Conservation (phyloP, 2,329 filamentous ascomycete genomes). For the Curvularia sp. region DNA sequence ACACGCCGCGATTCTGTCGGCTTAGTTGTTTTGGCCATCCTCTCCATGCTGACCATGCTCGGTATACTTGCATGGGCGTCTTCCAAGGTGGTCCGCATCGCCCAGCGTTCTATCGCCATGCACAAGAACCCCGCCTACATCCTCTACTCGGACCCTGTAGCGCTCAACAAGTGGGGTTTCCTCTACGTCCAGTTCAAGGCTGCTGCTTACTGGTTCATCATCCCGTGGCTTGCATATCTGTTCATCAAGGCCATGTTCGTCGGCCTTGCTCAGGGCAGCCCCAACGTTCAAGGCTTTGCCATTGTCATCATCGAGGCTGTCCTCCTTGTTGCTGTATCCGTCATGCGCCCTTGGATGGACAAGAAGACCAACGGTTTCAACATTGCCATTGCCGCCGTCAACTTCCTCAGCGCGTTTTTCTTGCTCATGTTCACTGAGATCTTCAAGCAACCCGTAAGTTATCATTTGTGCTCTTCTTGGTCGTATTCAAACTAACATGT, state of each 20-base stretch:
- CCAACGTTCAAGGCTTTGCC: slow-evolving; percentile 78
- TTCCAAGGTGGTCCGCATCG: slow-evolving; percentile 87
- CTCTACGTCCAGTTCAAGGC: slow-evolving; percentile 97
- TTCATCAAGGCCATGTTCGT: slow-evolving; percentile 91
- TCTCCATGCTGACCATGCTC: slow-evolving; percentile 84
- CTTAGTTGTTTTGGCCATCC: slow-evolving; percentile 83
- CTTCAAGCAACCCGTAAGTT: slow-evolving; percentile 77
- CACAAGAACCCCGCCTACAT: slow-evolving; percentile 98
- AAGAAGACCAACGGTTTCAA: slow-evolving; percentile 98
- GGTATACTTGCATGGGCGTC: slow-evolving; percentile 83
- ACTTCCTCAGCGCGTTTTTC: slow-evolving; percentile 91
- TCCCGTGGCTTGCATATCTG: slow-evolving; percentile 78
- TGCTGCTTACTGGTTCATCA: slow-evolving; percentile 93
- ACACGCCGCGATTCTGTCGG: slow-evolving; percentile 84
- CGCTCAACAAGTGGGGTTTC: slow-evolving; percentile 97
- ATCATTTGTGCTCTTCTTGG: neutral
- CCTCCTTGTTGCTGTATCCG: slow-evolving; percentile 77
- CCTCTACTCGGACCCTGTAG: slow-evolving; percentile 91
- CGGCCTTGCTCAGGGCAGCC: slow-evolving; percentile 74
- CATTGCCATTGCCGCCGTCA: slow-evolving; percentile 86
- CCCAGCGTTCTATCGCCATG: slow-evolving; percentile 84
- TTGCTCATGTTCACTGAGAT: slow-evolving; percentile 86
- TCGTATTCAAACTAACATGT: slow-evolving; percentile 22
- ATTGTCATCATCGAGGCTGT: slow-evolving; percentile 82
- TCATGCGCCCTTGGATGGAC: slow-evolving; percentile 96